Evolutionary conservation across 2,329 filamentous ascomycete genomes (phyloP).

Genomic region (Aureobasidium sp.): DNA sequence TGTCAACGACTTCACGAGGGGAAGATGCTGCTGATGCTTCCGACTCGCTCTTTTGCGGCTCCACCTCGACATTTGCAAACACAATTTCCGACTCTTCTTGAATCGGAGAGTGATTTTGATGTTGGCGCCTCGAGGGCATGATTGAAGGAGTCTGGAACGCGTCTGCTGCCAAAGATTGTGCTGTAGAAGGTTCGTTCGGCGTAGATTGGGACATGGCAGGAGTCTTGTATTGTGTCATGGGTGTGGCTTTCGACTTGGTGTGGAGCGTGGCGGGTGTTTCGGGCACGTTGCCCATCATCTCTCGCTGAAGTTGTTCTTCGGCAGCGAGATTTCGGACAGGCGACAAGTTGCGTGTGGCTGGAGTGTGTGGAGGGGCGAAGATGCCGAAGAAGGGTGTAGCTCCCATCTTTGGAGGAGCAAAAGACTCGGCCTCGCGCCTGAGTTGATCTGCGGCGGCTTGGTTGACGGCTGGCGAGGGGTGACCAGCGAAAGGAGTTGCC

Average conservation of each 20-base stretch:
- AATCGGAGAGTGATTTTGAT: neutral
- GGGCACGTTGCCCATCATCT: constrained; percentile 5
- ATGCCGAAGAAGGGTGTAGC: constrained; percentile 11
- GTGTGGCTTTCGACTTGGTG: neutral
- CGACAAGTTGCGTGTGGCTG: neutral
- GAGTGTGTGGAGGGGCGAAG: constrained; percentile 8
- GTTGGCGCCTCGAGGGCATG: neutral
- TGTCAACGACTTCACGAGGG: neutral
- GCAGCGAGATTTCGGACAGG: constrained; percentile 5
- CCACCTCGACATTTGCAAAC: neutral
- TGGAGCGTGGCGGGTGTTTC: constrained; percentile 7
- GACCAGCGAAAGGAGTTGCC: constrained; percentile 2
- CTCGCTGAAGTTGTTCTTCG: neutral
- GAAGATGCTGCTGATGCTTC: constrained; percentile 8
- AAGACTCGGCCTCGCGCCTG: constrained; percentile 8
- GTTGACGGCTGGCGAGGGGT: constrained; percentile 4
- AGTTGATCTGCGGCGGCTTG: constrained; percentile 7
- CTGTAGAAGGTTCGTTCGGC: neutral
- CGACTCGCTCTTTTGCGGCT: neutral
- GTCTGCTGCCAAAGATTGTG: neutral
- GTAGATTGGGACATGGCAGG: neutral
- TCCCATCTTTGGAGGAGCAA: neutral
- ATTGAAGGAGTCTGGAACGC: neutral
- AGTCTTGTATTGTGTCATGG: constrained; percentile 10
- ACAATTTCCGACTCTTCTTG: constrained; percentile 10